phyloP scores from a whole-genome alignment of 139 green algal species.

The Micractinium sp. region DNA sequence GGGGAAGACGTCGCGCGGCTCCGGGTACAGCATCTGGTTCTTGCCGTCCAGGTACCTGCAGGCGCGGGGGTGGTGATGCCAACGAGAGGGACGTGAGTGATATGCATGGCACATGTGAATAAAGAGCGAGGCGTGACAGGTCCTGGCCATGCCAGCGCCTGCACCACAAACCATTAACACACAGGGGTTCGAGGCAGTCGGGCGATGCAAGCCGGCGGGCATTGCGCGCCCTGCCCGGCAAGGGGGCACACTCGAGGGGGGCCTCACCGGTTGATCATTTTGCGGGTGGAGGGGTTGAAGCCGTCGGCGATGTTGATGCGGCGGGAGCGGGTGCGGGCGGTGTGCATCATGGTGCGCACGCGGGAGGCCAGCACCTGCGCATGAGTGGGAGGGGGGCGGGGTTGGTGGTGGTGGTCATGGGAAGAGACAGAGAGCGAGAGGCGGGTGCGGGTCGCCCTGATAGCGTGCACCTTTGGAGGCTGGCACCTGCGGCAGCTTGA shows the following conservation, averaged over 20 bases:
- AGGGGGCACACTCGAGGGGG: too few relatives aligned
- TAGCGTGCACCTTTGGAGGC: too few relatives aligned
- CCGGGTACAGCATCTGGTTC: conserved; percentile 90
- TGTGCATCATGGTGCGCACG: conserved; percentile 77
- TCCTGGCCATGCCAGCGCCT: too few relatives aligned
- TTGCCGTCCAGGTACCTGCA: conserved; percentile 93
- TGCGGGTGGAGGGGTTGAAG: conserved; percentile 93
- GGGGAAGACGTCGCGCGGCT: conserved; percentile 92
- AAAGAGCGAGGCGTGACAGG: too few relatives aligned
- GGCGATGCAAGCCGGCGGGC: background rate
- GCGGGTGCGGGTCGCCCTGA: too few relatives aligned
- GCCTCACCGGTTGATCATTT: conserved; percentile 85
- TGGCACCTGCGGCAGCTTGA: too few relatives aligned
- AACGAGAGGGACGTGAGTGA: background rate
- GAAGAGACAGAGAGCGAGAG: too few relatives aligned
- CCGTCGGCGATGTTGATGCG: conserved; percentile 76
- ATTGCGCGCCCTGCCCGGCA: too few relatives aligned
- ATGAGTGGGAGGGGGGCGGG: too few relatives aligned
- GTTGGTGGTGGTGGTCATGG: too few relatives aligned
- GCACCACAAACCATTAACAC: background rate
- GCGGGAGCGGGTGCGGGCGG: conserved; percentile 76
- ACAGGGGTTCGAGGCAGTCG: background rate
- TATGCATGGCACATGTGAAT: too few relatives aligned
- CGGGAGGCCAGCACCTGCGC: conserved; percentile 66
- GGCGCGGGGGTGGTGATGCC: background rate